These are phyloP conservation scores for Eimeria maxima DNA, from an alignment of 169 alveolate genomes.

Conservation along the genomic window DNA sequence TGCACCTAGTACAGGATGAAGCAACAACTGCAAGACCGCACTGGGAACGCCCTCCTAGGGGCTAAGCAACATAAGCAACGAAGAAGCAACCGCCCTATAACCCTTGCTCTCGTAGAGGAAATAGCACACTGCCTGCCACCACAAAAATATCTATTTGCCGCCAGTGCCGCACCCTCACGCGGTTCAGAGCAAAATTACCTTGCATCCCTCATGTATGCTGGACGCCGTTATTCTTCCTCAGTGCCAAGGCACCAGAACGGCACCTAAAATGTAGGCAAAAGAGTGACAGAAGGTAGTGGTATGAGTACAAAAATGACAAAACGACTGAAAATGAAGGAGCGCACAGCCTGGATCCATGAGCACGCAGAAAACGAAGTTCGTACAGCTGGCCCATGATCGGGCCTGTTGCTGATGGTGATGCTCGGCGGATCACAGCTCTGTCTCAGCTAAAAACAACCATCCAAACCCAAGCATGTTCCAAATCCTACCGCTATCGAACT, in stretches of 20 bases:
- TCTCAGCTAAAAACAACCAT: no score
- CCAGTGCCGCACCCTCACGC: not conserved
- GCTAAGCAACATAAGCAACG: not conserved
- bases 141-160: not conserved
- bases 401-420: not conserved
- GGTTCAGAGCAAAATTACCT: not conserved
- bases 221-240: not conserved
- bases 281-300: no score
- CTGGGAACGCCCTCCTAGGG: no score
- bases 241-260: not conserved
- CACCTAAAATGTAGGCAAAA: not conserved
- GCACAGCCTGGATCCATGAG: not conserved
- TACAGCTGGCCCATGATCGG: not conserved
- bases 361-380: not conserved
- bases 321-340: not conserved
- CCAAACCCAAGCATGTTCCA: not conserved
- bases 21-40: not conserved
- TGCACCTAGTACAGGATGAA: no score
- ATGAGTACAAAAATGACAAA: no score
- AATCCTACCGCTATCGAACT: not conserved
- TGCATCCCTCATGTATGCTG: not conserved
- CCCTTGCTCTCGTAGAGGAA: not conserved
- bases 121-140: not conserved
- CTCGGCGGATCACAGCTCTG: not conserved
- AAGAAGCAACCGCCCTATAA: not conserved